Percentiles rank a stretch among this genome's conserved stretches.
Evolutionary conservation across 2,329 filamentous ascomycete species (phyloP).

Genomic region (Aspergillus floridensis): DNA sequence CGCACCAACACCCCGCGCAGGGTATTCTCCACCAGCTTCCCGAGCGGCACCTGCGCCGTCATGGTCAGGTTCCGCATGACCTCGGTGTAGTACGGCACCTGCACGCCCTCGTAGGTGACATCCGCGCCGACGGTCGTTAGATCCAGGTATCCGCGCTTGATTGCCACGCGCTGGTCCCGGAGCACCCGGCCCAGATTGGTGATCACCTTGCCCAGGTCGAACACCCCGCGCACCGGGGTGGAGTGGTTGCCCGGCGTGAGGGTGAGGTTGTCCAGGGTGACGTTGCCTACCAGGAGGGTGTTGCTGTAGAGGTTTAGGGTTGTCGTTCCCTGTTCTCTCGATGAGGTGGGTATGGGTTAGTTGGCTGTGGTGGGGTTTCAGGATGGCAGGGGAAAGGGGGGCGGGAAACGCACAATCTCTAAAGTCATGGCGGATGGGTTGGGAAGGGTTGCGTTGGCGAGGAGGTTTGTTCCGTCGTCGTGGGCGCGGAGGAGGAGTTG

Average conservation of each 20-base stretch:
- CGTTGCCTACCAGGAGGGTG: conserved; percentile 49
- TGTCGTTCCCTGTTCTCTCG: conserved; percentile 46
- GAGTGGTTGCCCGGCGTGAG: conserved; percentile 55
- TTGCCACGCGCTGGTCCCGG: conserved; percentile 21
- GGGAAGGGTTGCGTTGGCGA: conserved; percentile 54
- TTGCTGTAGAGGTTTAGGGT: conserved; percentile 52
- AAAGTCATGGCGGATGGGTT: conserved; percentile 58
- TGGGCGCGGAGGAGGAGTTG: conserved; percentile 43
- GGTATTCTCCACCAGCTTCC: conserved; percentile 30
- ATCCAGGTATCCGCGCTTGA: conserved; percentile 28
- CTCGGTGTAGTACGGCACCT: conserved; percentile 36
- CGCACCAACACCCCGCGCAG: conserved; percentile 22
- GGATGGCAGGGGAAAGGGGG: neutral
- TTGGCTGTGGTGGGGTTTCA: too few relatives aligned
- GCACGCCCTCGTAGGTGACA: conserved; percentile 30
- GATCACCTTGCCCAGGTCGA: conserved; percentile 46
- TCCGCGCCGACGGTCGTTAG: conserved; percentile 28
- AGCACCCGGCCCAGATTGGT: conserved; percentile 27
- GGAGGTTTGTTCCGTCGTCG: conserved; percentile 52
- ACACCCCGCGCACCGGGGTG: conserved; percentile 47
- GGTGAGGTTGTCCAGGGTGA: conserved; percentile 50
- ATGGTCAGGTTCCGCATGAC: conserved; percentile 33
- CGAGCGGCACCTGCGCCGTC: conserved; percentile 28
- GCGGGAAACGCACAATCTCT: conserved; percentile 40
- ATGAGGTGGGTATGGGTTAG: neutral